phyloP scores from a whole-genome alignment of 371 early-diverging fungal genomes.

The Blyttiomyces sp. region DNA sequence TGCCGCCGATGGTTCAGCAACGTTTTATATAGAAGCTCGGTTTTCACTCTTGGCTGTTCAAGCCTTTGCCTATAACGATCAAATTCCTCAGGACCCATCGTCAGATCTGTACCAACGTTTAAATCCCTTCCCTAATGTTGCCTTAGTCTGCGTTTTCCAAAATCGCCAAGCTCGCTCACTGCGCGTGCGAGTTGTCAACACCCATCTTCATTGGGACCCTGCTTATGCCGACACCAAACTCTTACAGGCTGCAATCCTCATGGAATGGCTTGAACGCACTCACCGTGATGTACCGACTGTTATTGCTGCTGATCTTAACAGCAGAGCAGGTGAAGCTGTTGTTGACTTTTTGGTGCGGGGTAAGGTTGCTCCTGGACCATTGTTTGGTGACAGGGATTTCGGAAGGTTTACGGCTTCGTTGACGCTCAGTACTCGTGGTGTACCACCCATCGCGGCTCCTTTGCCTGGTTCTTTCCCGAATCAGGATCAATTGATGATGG shows the following conservation, averaged over 20 bases:
- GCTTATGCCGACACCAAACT: conserved; percentile 91
- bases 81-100: conserved; percentile 30
- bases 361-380: conserved; percentile 14
- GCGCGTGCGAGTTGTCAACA: conserved; percentile 82
- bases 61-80: conserved; percentile 70
- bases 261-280: conserved; percentile 75
- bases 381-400: conserved; percentile 19
- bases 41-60: conserved; percentile 24
- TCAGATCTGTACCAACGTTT: conserved; percentile 24
- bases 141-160: conserved; percentile 83
- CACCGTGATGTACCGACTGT: conserved; percentile 30
- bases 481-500: not conserved
- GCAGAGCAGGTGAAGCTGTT: conserved; percentile 27
- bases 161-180: conserved; percentile 68
- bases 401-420: conserved; percentile 25
- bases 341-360: conserved; percentile 32
- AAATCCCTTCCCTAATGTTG: conserved; percentile 71
- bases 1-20: conserved; percentile 94
- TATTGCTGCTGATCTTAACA: conserved; percentile 35
- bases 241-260: conserved; percentile 88
- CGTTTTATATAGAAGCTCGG: conserved; percentile 63
- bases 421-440: conserved; percentile 1
- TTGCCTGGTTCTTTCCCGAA: not conserved
- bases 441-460: not conserved
- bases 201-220: conserved; percentile 91